A percentile compares a stretch with the other conserved stretches of the same genome.
Evolutionary conservation across 2,329 filamentous ascomycete species (phyloP).

Genomic region (Bipolaris bicolor): DNA sequence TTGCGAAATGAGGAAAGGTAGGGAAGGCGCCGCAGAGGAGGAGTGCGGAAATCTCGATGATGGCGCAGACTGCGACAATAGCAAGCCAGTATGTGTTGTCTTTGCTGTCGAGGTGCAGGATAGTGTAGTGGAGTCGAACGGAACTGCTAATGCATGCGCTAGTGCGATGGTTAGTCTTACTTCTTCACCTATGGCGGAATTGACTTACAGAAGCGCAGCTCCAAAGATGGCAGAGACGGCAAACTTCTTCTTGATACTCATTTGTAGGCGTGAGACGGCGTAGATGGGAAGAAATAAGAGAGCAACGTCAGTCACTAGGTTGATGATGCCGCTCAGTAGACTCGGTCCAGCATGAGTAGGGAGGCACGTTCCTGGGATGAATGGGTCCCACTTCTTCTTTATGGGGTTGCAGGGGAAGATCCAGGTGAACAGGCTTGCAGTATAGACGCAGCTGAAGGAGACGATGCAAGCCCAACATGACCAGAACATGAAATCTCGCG

Average conservation of each 20-base stretch:
- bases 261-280: background rate
- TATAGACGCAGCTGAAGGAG: conserved; percentile 14
- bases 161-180: background rate
- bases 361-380: conserved; percentile 26
- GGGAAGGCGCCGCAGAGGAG: conserved; percentile 25
- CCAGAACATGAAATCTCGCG: conserved; percentile 19
- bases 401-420: conserved; percentile 19
- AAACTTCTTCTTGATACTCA: conserved; percentile 7
- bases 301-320: conserved; percentile 16
- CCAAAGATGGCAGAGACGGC: conserved; percentile 9
- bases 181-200: background rate
- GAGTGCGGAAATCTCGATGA: conserved; percentile 15
- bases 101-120: conserved; percentile 2
- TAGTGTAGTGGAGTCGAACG: conserved; percentile 9
- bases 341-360: conserved; percentile 14
- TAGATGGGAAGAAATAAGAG: conserved; percentile 1
- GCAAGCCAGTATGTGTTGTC: conserved; percentile 23
- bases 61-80: conserved; percentile 11
- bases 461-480: conserved; percentile 25
- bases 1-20: conserved; percentile 21
- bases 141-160: conserved; percentile 8
- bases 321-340: conserved; percentile 20
- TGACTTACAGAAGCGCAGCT: background rate
- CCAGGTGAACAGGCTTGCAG: conserved; percentile 4
- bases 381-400: conserved; percentile 26